Evolutionary conservation across 192 early-diverging fungal genomes (phyloP), one percentile per base, ranked within the genome.

Genomic region (Podila minutissima): DNA sequence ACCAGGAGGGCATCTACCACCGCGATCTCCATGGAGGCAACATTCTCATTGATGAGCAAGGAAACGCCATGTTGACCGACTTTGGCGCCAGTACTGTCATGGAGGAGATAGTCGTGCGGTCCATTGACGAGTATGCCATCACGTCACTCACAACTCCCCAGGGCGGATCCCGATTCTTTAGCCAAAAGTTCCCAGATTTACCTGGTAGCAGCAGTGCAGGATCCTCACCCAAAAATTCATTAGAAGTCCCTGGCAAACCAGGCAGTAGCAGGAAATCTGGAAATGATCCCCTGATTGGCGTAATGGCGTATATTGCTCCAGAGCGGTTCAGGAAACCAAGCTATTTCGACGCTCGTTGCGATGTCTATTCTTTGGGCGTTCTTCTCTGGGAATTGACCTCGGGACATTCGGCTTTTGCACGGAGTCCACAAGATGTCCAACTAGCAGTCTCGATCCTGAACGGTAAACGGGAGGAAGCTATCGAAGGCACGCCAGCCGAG

Each of bases 351-450:
- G 76, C 71, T 4, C 51, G 62, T n/a, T 85, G 79, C 26, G 84
- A 85, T 51, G 74, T 85, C 46, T 85, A 85, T 46, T 82, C 79
- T n/a, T 58, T 85, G 15, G 84, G 84, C 17, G 84, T 85, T 9
- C 37, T 85, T 29, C 64, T 85, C 28, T 85, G 84, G 84, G 84
- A 85, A 59, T 41, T 85, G 51, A 82, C 84, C 19, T 74, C 74
- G 12, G 78, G 84, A 17, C 68, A 71, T 60, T 49, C 62, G 9
- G 75, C 84, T 2, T 85, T 82, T 48, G 32, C 67, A 12, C 62
- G 57, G 17, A 24, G 55, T 35, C 62, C 68, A 10, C 77, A 81
- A 35, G 77, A 81, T 65, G 71, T 81, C 4, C 77, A 68, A 20
- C 28, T 81, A 1, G 77, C 71, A 8, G 62, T 81, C 5, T 68